phyloP scores from a whole-genome alignment of 371 early-diverging fungal genomes.

The Syncephalastrum sp. region DNA sequence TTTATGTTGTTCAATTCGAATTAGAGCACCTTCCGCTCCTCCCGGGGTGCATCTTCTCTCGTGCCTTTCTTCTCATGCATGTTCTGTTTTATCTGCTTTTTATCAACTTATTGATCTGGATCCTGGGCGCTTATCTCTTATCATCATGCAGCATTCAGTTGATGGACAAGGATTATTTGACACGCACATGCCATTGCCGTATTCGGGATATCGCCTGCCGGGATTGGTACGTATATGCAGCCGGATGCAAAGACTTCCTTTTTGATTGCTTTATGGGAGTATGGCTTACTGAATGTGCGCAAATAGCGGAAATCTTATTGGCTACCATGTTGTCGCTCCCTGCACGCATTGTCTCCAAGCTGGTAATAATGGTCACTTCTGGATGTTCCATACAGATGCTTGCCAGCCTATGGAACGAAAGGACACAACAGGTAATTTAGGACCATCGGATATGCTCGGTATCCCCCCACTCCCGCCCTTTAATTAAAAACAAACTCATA shows the following conservation, averaged over 20 bases:
- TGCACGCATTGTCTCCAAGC: conserved; percentile 89
- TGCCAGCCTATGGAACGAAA: conserved; percentile 51
- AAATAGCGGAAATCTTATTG: conserved; percentile 86
- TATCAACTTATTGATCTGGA: too few relatives aligned
- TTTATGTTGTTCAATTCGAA: not conserved
- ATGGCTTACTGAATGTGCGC: not conserved
- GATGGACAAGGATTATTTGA: conserved; percentile 87
- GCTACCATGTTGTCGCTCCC: conserved; percentile 95
- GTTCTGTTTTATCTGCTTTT: not conserved
- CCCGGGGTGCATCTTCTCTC: not conserved
- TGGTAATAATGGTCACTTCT: conserved; percentile 96
- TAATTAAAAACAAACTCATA: not conserved
- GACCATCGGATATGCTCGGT: not conserved
- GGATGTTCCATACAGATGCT: conserved; percentile 94
- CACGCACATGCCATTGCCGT: conserved; percentile 89
- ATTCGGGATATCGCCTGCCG: conserved; percentile 95
- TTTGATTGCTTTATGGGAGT: not conserved
- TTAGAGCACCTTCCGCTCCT: not conserved
- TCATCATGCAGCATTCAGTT: conserved; percentile 69
- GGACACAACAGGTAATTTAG: conserved; percentile 18
- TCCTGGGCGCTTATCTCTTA: too few relatives aligned
- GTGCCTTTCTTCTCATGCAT: not conserved
- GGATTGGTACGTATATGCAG: conserved; percentile 66
- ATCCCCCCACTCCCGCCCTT: not conserved
- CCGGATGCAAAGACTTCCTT: not conserved